Evolutionary conservation across 2,329 filamentous ascomycete species (phyloP).

Genomic region (Pseudopyricularia javanii): DNA sequence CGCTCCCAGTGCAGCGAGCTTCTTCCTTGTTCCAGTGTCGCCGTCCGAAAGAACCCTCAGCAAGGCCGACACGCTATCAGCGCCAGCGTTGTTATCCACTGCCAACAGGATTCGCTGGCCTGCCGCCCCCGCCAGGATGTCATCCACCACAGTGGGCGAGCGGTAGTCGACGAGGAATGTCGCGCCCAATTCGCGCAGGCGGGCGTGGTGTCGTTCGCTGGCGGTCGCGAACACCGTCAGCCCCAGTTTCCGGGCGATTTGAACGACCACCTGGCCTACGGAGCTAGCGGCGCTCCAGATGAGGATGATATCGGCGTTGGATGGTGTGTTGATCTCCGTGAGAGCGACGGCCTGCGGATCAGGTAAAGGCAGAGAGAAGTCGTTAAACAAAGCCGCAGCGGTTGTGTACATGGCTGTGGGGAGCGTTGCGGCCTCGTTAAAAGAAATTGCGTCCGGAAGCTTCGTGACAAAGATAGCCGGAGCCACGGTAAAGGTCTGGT

Average conservation of each 20-base stretch:
- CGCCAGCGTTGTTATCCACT: background rate
- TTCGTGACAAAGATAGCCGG: background rate
- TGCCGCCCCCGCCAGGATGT: slow-evolving; percentile 8
- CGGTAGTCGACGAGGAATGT: slow-evolving; percentile 5
- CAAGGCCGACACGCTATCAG: background rate
- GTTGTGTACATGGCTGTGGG: background rate
- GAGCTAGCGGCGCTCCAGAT: slow-evolving; percentile 5
- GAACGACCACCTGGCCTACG: slow-evolving; percentile 2
- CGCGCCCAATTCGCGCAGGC: slow-evolving; percentile 4
- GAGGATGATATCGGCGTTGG: background rate
- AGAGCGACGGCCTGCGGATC: background rate
- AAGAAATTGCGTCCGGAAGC: background rate
- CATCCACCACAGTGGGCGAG: background rate
- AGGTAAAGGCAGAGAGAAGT: background rate
- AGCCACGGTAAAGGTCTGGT: slow-evolving; percentile 5
- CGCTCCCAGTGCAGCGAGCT: background rate
- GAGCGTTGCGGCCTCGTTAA: background rate
- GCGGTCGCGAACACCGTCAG: slow-evolving; percentile 4
- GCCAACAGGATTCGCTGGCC: background rate
- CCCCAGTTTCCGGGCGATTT: slow-evolving; percentile 4
- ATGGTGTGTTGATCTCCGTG: background rate
- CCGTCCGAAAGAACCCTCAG: background rate
- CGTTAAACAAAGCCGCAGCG: background rate
- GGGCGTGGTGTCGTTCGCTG: slow-evolving; percentile 4
- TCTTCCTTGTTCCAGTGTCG: background rate